Base-by-base conservation (phyloP, 1,139 yeast species). In the Geotrichum histeridarum region DNA sequence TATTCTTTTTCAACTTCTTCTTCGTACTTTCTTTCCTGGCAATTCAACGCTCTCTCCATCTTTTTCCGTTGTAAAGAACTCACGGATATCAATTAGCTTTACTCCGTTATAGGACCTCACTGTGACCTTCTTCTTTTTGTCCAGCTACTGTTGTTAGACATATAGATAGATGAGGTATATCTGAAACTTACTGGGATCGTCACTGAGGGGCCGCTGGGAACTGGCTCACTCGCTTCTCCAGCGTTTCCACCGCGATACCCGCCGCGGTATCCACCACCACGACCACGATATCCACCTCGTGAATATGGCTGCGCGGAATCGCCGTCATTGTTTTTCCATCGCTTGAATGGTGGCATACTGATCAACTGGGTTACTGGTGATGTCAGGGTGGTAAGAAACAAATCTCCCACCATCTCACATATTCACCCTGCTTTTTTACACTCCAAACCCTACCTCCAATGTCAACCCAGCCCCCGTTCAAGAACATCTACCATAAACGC, bases 41-140 rank as follows among this genome's bases (percentile, higher is more conserved):
- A 80, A 74, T 57, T 80, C 84, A 11, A 49, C 46, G 6, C 36
- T 45, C 11, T 81, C 79, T 9, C 80, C 75, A 27, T 53, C 44
- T 2, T 75, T 78, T 42, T 55, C 54, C 62, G 83, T 89, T 55
- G 77, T 70, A 70, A 86, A 89, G 71, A 75, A 88, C 67, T 90
- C 96, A 55, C 96, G 77, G 54, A 89, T 86, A 63, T 89, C 96
- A 12, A 90, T 80, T 61, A 88, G 71, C 50, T 78, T 80, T 57
- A 74, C 73, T 53, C 82, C 81, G 53, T 85, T 82, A 74, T 81
- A 89, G 62, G 78, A 78, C 54, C 89, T 77, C 30, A 89, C 88
- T 0, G 88, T 81, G 41, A 86, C 84, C 57, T 82, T 79, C 65
- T 86, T 86, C 69, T 80, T 85, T 64, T 76, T 76, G 51, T 89